A percentile compares a stretch with the other conserved stretches of the same genome.
Conservation (phyloP, 495 filamentous ascomycete species). For the Trichoderma asperelloides region DNA sequence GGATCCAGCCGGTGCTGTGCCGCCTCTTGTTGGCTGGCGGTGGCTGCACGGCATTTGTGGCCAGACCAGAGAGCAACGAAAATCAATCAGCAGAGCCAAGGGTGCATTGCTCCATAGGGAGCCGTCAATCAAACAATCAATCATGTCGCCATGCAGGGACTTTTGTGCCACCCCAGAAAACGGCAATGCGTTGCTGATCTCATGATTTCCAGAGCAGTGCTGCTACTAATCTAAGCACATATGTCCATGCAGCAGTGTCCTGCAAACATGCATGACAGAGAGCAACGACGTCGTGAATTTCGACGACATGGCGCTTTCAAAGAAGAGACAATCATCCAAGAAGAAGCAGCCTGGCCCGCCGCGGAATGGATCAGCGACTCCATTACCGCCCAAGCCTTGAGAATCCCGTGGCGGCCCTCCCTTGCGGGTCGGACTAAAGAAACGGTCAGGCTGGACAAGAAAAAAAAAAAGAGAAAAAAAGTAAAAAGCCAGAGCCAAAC, state of each 20-base stretch:
- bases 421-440: too few relatives aligned
- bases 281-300: background rate
- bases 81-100: background rate
- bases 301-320: too few relatives aligned
- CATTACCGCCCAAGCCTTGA: too few relatives aligned
- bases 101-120: background rate
- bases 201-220: background rate
- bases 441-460: too few relatives aligned
- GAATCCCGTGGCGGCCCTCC: too few relatives aligned
- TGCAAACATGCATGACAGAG: background rate
- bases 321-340: too few relatives aligned
- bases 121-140: background rate
- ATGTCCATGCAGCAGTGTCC: too few relatives aligned
- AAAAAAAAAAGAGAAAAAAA: background rate
- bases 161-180: slow-evolving; percentile 3
- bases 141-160: background rate
- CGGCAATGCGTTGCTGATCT: background rate
- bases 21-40: slow-evolving; percentile 17
- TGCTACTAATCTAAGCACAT: background rate
- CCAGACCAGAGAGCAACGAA: background rate
- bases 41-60: slow-evolving; percentile 4
- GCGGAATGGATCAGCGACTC: too few relatives aligned
- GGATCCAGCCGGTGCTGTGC: too few relatives aligned
- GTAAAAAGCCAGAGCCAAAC: background rate
- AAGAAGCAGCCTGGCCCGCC: too few relatives aligned